Evolutionary conservation across 768 basidiomycete genomes (phyloP).

Genomic region (Obba rivulosa): DNA sequence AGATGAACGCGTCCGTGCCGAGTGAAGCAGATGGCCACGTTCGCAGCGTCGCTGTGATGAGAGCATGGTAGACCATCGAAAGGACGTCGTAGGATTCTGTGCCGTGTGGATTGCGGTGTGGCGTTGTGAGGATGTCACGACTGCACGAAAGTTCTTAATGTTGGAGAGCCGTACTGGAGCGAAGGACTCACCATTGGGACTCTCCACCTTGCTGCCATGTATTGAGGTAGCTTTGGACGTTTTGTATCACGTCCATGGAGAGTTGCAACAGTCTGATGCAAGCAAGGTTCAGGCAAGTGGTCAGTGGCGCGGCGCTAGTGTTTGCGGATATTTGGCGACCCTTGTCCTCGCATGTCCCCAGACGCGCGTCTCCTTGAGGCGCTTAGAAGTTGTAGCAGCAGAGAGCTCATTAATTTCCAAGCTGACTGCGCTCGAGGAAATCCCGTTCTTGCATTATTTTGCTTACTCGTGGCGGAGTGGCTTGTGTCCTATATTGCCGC

Average conservation of each 20-base stretch:
- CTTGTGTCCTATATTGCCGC: too few species aligned
- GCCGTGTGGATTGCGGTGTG: conserved; percentile 57
- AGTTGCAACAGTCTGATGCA: not conserved
- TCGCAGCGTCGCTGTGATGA: conserved; percentile 52
- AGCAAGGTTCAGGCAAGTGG: too few species aligned
- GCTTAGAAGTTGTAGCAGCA: too few species aligned
- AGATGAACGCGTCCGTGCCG: conserved; percentile 45
- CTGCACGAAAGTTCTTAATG: conserved; percentile 31
- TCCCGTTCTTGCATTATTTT: too few species aligned
- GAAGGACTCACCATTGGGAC: conserved; percentile 49
- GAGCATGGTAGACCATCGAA: conserved; percentile 63
- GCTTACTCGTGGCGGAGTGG: too few species aligned
- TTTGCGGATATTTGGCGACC: conserved; percentile 4
- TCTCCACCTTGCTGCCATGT: conserved; percentile 59
- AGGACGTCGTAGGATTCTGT: conserved; percentile 49
- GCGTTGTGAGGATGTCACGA: conserved; percentile 53
- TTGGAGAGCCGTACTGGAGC: conserved; percentile 8
- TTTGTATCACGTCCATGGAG: conserved; percentile 57
- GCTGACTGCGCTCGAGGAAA: too few species aligned
- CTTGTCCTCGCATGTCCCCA: not conserved
- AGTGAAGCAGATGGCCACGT: conserved; percentile 50
- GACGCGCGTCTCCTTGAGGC: too few species aligned
- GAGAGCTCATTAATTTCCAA: too few species aligned
- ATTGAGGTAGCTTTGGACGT: conserved; percentile 42
- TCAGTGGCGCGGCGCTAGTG: conserved; percentile 3